A percentile compares a stretch with the other conserved stretches of the same genome.
These are phyloP conservation scores for Pestalotiopsis sp. DNA, from an alignment of 2,329 filamentous ascomycete species.

Conservation along the genomic window DNA sequence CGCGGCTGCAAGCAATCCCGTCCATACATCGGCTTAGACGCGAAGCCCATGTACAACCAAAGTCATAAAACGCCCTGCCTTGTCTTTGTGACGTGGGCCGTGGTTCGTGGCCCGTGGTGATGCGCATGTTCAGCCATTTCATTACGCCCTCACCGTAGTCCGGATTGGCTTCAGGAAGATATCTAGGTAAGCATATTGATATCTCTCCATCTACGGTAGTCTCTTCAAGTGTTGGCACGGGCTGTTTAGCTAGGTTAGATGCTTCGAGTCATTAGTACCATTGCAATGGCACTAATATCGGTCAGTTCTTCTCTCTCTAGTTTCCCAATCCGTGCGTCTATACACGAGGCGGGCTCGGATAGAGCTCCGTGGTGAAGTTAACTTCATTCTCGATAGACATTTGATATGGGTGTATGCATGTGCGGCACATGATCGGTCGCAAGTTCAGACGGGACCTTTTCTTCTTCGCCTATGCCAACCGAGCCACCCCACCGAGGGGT, in stretches of 20 bases:
- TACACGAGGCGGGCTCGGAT: not conserved
- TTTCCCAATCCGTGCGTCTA: not conserved
- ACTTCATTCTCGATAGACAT: not conserved
- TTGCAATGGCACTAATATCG: not conserved
- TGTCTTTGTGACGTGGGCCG: not conserved
- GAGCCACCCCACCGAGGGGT: not conserved
- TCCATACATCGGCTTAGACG: not conserved
- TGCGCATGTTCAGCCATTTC: not conserved
- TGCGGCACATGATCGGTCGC: not conserved
- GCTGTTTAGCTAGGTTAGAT: not conserved
- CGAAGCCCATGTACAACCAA: not conserved
- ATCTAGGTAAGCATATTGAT: not conserved
- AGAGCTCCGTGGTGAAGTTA: not conserved
- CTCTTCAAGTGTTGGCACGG: not conserved
- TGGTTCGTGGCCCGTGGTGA: not conserved
- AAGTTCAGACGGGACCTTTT: not conserved
- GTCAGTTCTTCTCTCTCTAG: not conserved
- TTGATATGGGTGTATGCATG: not conserved
- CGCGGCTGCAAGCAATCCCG: not conserved
- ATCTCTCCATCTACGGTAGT: not conserved
- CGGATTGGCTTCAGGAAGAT: not conserved
- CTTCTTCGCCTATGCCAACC: not conserved
- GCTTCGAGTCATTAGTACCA: not conserved
- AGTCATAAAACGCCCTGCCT: not conserved
- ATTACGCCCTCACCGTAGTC: not conserved